Base-by-base conservation (phyloP, 1,139 yeast genomes). In the Candida gigantensis region DNA sequence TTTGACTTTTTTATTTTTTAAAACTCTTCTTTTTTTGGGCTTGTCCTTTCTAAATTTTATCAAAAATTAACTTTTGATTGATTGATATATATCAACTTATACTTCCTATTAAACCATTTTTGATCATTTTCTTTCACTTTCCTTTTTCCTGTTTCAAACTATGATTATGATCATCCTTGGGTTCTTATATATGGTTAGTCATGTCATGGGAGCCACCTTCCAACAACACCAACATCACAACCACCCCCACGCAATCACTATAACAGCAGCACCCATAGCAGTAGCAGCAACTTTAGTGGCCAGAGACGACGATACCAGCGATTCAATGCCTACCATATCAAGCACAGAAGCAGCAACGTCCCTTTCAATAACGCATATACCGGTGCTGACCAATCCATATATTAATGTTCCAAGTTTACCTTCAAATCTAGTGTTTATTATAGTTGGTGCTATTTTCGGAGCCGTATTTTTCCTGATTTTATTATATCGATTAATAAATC, bases 371-470 rank as follows among this genome's bases (percentile, higher is more conserved):
- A 41, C 10, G 18, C 19, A 24, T 31, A 34, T 18, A 8, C 30
- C n/a, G 28, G 20, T 4, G 12, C 35, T 24, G 33, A 15, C n/a
- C 8, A 64, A 68, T 42, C 79, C 79, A 6, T 71, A 55, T 40
- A 51, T 71, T 6, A 34, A 41, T 8, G 34, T 37, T n/a, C 39
- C 60, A 4, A 36, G 41, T 3, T 47, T 61, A 29, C 65, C 70
- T 1, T 51, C 56, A 24, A 67, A 68, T 24, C 52, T 74, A 13
- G 67, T 73, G n/a, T 73, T 74, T 47, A 67, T 73, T 14, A 55
- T 69, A 1, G 57, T 69, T 8, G 79, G 77, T 1, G 60, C 59
- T 0, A 51, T 70, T 7, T 39, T 72, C 3, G 58, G 59, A 3
- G 49, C 60, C 5, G 19, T 60, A 2, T 40, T 68, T 4, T 29